A percentile compares a stretch with the other conserved stretches of the same genome.
Conservation (phyloP, 2,329 filamentous ascomycete species). For the Alternaria tenuissima region DNA sequence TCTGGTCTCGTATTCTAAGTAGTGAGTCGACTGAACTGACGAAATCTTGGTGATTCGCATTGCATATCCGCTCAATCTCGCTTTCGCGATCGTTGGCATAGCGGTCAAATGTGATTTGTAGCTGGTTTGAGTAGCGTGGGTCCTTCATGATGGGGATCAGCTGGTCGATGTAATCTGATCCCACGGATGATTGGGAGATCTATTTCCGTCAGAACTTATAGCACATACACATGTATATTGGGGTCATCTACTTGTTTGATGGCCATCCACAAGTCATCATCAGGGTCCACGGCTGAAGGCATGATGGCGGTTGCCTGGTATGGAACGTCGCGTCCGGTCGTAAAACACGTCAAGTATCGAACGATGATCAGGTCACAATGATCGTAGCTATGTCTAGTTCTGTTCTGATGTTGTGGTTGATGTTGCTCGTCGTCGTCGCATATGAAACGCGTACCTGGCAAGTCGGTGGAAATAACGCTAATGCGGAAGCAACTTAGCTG, state of each 20-base stretch:
- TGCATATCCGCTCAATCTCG: constrained; percentile 93
- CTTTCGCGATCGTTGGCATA: constrained; percentile 87
- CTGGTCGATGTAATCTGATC: constrained; percentile 94
- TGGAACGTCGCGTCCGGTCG: background rate
- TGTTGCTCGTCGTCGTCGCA: constrained; percentile 11
- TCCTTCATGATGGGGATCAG: constrained; percentile 94
- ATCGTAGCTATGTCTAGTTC: background rate
- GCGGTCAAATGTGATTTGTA: constrained; percentile 79
- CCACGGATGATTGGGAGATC: constrained; percentile 92
- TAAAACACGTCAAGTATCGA: background rate
- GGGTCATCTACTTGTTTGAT: constrained; percentile 58
- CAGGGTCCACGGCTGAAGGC: constrained; percentile 52
- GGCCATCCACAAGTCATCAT: constrained; percentile 58
- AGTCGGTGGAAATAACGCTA: constrained; percentile 13
- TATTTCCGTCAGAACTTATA: constrained; percentile 52
- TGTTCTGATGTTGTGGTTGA: constrained; percentile 17
- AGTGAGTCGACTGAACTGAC: constrained; percentile 92
- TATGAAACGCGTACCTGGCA: constrained; percentile 33
- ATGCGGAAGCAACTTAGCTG: background rate
- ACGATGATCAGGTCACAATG: background rate
- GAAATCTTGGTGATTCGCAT: constrained; percentile 97
- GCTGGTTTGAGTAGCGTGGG: constrained; percentile 77
- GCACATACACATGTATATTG: background rate
- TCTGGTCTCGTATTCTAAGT: constrained; percentile 90
- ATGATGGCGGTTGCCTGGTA: constrained; percentile 31